phyloP scores from a whole-genome alignment of 139 green algal genomes.

The Ulvella scutata region DNA sequence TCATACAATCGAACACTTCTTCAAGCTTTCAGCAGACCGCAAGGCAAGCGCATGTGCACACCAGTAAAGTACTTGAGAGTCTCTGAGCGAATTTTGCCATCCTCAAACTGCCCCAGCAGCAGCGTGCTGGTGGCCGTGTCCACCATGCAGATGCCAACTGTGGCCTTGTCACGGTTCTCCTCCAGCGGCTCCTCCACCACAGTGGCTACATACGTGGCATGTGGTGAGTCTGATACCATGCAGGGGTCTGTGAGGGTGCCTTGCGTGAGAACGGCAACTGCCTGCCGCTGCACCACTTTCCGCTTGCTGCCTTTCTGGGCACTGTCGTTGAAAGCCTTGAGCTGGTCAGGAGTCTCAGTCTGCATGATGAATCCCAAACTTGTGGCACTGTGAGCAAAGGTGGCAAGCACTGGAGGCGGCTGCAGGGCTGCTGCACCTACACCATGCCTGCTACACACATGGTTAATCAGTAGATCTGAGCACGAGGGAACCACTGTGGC shows the following conservation, averaged over 20 bases:
- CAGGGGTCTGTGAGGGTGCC: constrained; percentile 80
- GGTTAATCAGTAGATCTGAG: too few species aligned
- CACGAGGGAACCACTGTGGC: too few species aligned
- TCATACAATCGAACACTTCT: too few species aligned
- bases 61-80: constrained; percentile 7
- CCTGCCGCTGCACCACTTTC: constrained; percentile 67
- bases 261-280: constrained; percentile 71
- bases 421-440: too few species aligned
- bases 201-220: constrained; percentile 36
- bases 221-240: constrained; percentile 58
- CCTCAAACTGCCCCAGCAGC: constrained; percentile 24
- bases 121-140: constrained; percentile 57
- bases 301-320: constrained; percentile 39
- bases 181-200: constrained; percentile 17
- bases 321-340: constrained; percentile 59
- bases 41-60: background rate
- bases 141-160: constrained; percentile 50
- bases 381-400: too few species aligned
- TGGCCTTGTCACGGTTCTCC: constrained; percentile 4
- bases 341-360: constrained; percentile 85
- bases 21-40: too few species aligned
- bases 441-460: too few species aligned
- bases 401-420: too few species aligned
- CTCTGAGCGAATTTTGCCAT: constrained; percentile 16
- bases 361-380: too few species aligned